Evolutionary conservation across 129 eudicot genomes (phyloP).

Genomic region (Tanacetum coccineum): DNA sequence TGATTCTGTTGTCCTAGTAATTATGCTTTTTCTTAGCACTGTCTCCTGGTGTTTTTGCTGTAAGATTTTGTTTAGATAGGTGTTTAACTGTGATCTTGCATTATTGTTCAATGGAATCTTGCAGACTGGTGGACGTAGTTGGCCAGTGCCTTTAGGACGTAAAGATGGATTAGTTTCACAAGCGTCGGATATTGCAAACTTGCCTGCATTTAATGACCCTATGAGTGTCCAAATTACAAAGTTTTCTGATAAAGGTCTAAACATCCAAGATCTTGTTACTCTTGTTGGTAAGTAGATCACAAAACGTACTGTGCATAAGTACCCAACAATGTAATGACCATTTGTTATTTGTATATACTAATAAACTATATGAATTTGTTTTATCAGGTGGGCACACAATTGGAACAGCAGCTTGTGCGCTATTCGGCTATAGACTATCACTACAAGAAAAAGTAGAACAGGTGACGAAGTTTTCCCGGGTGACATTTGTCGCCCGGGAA

Average conservation of each 20-base stretch:
- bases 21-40: constrained; percentile 6
- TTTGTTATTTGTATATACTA: too few relatives aligned
- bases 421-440: constrained; percentile 53
- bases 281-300: constrained; percentile 53
- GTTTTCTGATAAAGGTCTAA: constrained; percentile 48
- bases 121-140: constrained; percentile 48
- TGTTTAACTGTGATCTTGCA: too few relatives aligned
- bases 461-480: too few relatives aligned
- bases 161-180: constrained; percentile 66
- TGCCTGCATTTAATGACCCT: constrained; percentile 49
- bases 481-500: too few relatives aligned
- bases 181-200: constrained; percentile 48
- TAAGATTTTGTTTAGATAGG: too few relatives aligned
- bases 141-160: constrained; percentile 60
- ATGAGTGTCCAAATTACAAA: constrained; percentile 36
- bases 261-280: constrained; percentile 59
- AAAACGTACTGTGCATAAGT: background rate
- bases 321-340: too few relatives aligned
- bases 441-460: too few relatives aligned
- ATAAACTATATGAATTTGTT: too few relatives aligned
- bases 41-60: background rate
- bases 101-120: constrained; percentile 27
- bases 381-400: constrained; percentile 68
- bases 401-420: constrained; percentile 56
- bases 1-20: constrained; percentile 69